phyloP scores from a whole-genome alignment of 768 basidiomycete genomes.

The Rhizopogon vesiculosus region DNA sequence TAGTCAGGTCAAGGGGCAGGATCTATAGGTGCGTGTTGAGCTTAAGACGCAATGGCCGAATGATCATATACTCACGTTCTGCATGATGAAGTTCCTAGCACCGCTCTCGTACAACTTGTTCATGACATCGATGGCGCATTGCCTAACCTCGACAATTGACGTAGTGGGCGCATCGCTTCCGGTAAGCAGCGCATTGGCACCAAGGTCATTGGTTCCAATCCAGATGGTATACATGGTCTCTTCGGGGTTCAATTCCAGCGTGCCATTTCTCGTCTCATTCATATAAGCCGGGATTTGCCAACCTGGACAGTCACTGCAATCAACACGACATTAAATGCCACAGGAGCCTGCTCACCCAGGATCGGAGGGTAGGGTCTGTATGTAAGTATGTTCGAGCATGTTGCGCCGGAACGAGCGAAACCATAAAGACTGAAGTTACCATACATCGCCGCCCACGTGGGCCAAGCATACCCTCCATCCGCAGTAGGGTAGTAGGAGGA shows the following conservation, averaged over 20 bases:
- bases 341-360: constrained; percentile 40
- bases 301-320: background rate
- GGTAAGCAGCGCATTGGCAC: constrained; percentile 47
- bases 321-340: background rate
- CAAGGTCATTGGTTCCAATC: constrained; percentile 68
- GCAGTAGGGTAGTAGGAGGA: constrained; percentile 30
- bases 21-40: constrained; percentile 35
- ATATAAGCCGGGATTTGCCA: constrained; percentile 46
- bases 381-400: constrained; percentile 62
- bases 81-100: constrained; percentile 64
- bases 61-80: constrained; percentile 43
- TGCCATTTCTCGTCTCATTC: constrained; percentile 35
- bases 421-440: constrained; percentile 48
- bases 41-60: background rate
- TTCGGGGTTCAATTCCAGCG: constrained; percentile 31
- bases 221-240: constrained; percentile 62
- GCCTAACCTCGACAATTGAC: constrained; percentile 53
- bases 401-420: constrained; percentile 59
- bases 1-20: constrained; percentile 48
- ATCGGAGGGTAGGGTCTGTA: constrained; percentile 53
- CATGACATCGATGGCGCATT: constrained; percentile 59
- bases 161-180: constrained; percentile 40
- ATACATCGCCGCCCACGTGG: constrained; percentile 53
- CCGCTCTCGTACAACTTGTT: constrained; percentile 51
- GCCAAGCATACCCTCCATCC: constrained; percentile 51